Conservation (phyloP, 2,329 filamentous ascomycete genomes). For the Chrysoporthe deuterocubensis region DNA sequence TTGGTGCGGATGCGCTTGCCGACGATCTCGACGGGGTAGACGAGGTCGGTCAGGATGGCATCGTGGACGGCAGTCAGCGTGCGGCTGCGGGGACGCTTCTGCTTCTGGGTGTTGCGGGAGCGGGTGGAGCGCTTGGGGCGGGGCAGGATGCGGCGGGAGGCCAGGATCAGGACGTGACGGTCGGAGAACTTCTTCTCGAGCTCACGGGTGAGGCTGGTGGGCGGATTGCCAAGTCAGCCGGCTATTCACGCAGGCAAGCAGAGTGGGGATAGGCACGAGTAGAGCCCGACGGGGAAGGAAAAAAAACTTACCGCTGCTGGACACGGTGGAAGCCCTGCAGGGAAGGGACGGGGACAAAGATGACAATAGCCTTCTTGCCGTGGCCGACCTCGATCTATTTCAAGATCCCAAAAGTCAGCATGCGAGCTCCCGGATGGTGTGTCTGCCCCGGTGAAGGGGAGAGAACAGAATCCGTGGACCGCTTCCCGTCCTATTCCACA, state of each 20-base stretch:
- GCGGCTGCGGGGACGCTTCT: slow-evolving; percentile 98
- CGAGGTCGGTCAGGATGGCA: slow-evolving; percentile 94
- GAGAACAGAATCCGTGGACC: slow-evolving; percentile 64
- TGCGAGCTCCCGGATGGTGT: slow-evolving; percentile 71
- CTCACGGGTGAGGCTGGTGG: slow-evolving; percentile 89
- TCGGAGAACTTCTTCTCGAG: slow-evolving; percentile 99
- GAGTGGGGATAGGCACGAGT: background rate
- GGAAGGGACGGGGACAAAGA: slow-evolving; percentile 99
- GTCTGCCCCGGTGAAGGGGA: slow-evolving; percentile 29
- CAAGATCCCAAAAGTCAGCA: slow-evolving; percentile 69
- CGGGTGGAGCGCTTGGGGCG: slow-evolving; percentile 98
- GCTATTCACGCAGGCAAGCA: too few species aligned
- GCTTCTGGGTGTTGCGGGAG: slow-evolving; percentile 93
- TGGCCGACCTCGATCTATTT: slow-evolving; percentile 98
- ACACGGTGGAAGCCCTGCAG: slow-evolving; percentile 98
- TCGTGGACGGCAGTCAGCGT: slow-evolving; percentile 99
- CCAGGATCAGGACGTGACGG: slow-evolving; percentile 98
- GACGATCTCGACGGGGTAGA: slow-evolving; percentile 99
- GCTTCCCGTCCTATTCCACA: slow-evolving; percentile 75
- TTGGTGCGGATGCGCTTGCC: slow-evolving; percentile 98
- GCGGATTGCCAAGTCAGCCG: background rate
- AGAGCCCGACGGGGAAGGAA: background rate
- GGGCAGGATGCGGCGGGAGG: slow-evolving; percentile 97
- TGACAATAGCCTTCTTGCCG: slow-evolving; percentile 99
- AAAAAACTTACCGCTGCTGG: slow-evolving; percentile 88